Evolutionary conservation across 2,329 filamentous ascomycete species (phyloP), one percentile per base, ranked within the genome.

Genomic region (Monilinia vaccinii-corymbosi): DNA sequence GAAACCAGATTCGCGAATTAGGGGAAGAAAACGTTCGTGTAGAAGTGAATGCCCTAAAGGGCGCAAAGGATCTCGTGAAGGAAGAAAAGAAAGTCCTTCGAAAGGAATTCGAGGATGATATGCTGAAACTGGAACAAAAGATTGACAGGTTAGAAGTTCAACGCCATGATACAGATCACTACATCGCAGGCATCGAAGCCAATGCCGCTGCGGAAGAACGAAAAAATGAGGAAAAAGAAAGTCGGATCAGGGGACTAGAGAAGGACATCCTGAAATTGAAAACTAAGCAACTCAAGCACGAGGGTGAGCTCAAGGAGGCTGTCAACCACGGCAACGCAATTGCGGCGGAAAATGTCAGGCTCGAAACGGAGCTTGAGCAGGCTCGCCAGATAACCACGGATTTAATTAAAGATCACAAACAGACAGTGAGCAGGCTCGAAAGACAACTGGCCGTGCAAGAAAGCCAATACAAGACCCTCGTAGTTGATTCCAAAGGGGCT

Each of bases 231-330:
- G 0, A 3, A 6, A 13, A 4, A 23, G 14, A 3, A n/a, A 28
- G 25, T 28, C 9, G 0, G 4, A n/a, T 10, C 1, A 16, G 7
- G 21, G 1, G 3, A 14, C 46, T 28, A 48, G 28, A 47, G 23
- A 3, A 13, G 4, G 28, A 56, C 23, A 36, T 6, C 6, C 13
- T 28, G n/a, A 2, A 1, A 4, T n/a, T 56, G 28, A 34, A 16
- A 11, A 3, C 8, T 6, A 4, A 18, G 2, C 5, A 2, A 4
- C 0, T 3, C 8, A 23, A 18, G 0, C 1, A 4, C 5, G n/a
- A 2, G 23, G 6, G 18, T 16, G 28, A 13, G 1, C 9, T 23
- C 10, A 4, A 5, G 5, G 18, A 9, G 2, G 6, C 11, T 18
- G 10, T 7, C 4, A 10, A 21, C 0, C 1, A 31, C 31, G 4